Percentiles rank a stretch among this genome's conserved stretches.
Conservation (phyloP, 306 rosid species). For the Begonia peltatifolia region DNA sequence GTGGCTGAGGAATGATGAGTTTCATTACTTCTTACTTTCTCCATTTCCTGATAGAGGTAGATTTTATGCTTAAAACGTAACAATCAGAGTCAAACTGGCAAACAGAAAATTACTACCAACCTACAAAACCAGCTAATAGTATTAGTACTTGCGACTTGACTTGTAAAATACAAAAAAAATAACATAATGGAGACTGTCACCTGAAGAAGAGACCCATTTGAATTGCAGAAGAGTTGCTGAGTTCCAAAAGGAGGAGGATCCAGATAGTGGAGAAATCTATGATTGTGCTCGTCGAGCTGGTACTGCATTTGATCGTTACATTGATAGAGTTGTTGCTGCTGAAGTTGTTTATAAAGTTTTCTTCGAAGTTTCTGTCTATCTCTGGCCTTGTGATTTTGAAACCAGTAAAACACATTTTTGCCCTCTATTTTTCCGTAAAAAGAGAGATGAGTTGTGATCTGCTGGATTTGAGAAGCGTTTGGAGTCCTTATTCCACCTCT, state of each 20-base stretch:
- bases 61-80: background rate
- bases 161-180: no score
- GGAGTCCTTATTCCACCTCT: slow-evolving; percentile 73
- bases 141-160: no score
- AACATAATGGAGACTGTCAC: background rate
- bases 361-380: slow-evolving; percentile 76
- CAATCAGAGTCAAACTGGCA: no score
- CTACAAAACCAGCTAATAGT: no score
- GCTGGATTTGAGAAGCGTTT: slow-evolving; percentile 74
- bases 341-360: slow-evolving; percentile 68
- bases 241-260: background rate
- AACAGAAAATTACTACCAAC: no score
- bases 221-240: background rate
- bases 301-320: background rate
- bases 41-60: background rate
- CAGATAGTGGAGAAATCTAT: background rate
- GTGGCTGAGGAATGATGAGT: no score
- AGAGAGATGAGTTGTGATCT: slow-evolving; percentile 73
- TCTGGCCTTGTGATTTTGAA: slow-evolving; percentile 94
- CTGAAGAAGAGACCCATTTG: slow-evolving; percentile 2
- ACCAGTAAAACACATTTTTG: slow-evolving; percentile 93
- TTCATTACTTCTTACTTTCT: no score
- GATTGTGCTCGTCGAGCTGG: background rate
- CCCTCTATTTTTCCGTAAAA: slow-evolving; percentile 84
- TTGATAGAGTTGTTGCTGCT: slow-evolving; percentile 11